These are phyloP conservation scores for Rhexocercosporidium sp. DNA, from an alignment of 2,329 filamentous ascomycete genomes.

Conservation along the genomic window DNA sequence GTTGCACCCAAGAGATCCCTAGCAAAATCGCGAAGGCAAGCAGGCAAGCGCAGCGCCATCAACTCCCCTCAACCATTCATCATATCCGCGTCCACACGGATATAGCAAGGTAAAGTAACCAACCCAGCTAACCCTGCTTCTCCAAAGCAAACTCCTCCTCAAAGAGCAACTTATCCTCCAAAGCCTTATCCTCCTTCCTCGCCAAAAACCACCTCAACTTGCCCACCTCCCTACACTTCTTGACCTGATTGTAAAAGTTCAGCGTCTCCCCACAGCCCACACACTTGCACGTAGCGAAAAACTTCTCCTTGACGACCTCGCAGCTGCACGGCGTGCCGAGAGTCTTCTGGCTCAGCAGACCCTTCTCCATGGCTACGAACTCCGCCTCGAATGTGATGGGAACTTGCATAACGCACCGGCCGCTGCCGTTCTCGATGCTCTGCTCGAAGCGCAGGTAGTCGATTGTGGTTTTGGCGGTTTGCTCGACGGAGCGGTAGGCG, in stretches of 20 bases:
- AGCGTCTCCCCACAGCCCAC: background rate
- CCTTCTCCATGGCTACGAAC: slow-evolving; percentile 8
- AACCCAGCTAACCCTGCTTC: background rate
- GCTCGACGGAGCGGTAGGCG: slow-evolving; percentile 14
- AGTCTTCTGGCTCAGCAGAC: background rate
- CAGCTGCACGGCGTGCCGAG: background rate
- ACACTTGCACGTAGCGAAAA: slow-evolving; percentile 13
- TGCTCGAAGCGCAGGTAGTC: slow-evolving; percentile 20
- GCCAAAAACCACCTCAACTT: slow-evolving; percentile 15
- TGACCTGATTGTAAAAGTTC: slow-evolving; percentile 15
- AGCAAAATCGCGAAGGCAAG: background rate
- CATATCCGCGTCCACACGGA: background rate
- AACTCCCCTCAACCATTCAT: background rate
- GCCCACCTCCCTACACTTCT: slow-evolving; percentile 4
- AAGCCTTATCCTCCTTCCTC: slow-evolving; percentile 7
- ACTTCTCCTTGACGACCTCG: slow-evolving; percentile 14
- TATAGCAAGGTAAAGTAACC: no score
- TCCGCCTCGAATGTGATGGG: slow-evolving; percentile 16
- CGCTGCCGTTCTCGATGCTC: slow-evolving; percentile 4
- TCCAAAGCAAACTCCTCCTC: slow-evolving; percentile 5
- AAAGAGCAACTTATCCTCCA: background rate
- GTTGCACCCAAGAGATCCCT: background rate
- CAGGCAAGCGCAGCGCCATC: background rate
- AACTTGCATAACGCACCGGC: slow-evolving; percentile 10
- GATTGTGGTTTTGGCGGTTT: background rate